Base-by-base conservation (phyloP, 805 yeast species). In the Saturnispora diversa region DNA sequence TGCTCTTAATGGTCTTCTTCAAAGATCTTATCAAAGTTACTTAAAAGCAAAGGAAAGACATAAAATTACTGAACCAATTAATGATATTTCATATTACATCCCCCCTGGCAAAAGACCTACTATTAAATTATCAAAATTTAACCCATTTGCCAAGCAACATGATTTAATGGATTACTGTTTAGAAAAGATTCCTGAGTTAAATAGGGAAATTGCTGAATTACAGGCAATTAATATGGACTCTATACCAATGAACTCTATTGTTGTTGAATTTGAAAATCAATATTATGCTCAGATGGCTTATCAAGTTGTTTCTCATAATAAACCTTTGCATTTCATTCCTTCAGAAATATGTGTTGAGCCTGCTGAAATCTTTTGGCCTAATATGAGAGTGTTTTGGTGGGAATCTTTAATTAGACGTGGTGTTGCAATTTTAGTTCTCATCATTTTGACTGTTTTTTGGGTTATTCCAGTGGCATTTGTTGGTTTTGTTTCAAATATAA, bases 301-400 rank as follows among this genome's bases (percentile, higher is more conserved):
- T 48, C 90, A 81, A 59, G 58, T 79, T 2, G 64, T 70, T 4
- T 64, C 76, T 12, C 80, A 78, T 52, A 88, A 82, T 57, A 69
- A 66, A 34, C 86, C 92, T 0, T 58, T 81, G 47, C 69, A 75
- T 48, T 67, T 82, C 70, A 50, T 60, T 17, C 85, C 87, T 4
- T 69, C 72, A 13, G 69, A 65, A 48, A 69, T 74, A 36, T 88
- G 88, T 28, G 59, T 79, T 37, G 77, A 72, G 43, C 84, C 88
- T 2, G 59, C 53, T 1, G 80, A 81, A 52, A 63, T 83, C 32
- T 62, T 70, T 44, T 83, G 92, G 92, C 58, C 73, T 37, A 83
- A 83, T 57, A 65, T 82, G 75, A 69, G 92, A 55, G 58, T 83
- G 60, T 75, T 75, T 51, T 83, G 92, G 88, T 80, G 85, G 82